Conservation (phyloP, 1,139 yeast genomes). For the Pichia norvegensis region DNA sequence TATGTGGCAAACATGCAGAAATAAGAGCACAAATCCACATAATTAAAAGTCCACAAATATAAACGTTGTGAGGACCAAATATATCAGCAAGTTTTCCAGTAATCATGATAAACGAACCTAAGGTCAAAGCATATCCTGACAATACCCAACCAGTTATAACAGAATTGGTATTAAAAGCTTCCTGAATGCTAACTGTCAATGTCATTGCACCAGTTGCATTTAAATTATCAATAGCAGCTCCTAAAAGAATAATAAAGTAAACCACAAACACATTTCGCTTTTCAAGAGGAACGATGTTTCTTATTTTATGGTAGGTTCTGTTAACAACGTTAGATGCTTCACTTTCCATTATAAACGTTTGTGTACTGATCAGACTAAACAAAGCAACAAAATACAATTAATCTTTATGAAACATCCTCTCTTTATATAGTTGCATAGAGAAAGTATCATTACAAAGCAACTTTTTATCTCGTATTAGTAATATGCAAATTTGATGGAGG, state of each 20-base stretch:
- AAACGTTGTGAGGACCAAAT: constrained; percentile 29
- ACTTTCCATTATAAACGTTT: too few relatives aligned
- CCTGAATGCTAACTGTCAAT: constrained; percentile 20
- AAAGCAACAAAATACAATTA: too few relatives aligned
- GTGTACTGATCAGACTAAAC: not conserved
- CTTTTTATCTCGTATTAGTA: not conserved
- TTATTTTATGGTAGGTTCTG: not conserved
- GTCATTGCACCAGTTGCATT: constrained; percentile 28
- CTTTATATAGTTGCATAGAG: too few relatives aligned
- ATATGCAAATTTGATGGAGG: too few relatives aligned
- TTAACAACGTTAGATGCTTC: not conserved
- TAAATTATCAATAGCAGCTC: constrained; percentile 23
- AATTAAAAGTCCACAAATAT: constrained; percentile 16
- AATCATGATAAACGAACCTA: constrained; percentile 31
- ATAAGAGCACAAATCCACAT: constrained; percentile 27
- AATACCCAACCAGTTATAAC: constrained; percentile 29
- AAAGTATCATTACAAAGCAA: not conserved
- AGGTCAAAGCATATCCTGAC: constrained; percentile 32
- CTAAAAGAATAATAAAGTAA: constrained; percentile 13
- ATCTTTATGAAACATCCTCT: too few relatives aligned
- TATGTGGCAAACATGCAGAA: constrained; percentile 24
- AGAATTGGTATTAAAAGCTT: constrained; percentile 21
- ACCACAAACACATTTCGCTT: constrained; percentile 14
- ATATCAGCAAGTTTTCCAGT: constrained; percentile 33
- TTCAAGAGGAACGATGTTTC: constrained; percentile 13